A percentile compares a stretch with the other conserved stretches of the same genome.
These are phyloP conservation scores for Exobasidium rhododendri DNA, from an alignment of 1,284 basidiomycete genomes.

Conservation along the genomic window DNA sequence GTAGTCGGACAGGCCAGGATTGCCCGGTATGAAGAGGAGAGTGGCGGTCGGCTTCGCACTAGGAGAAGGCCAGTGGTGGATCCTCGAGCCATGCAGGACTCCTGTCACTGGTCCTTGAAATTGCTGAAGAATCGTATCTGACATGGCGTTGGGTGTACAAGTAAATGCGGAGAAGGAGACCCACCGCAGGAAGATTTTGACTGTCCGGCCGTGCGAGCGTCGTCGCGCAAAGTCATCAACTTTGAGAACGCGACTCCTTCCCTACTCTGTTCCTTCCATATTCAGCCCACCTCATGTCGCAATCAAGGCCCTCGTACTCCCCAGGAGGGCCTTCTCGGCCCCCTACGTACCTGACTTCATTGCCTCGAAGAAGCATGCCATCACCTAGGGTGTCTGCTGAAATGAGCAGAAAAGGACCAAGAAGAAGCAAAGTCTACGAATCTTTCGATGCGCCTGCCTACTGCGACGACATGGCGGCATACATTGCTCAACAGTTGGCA, in stretches of 20 bases:
- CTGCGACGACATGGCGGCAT: slow-evolving; percentile 1
- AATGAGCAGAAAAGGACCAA: background rate
- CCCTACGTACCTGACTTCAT: background rate
- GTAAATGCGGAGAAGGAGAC: no score
- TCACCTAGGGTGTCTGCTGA: background rate
- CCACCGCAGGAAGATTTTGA: no score
- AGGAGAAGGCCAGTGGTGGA: background rate
- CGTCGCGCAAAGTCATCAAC: no score
- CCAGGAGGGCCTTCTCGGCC: background rate
- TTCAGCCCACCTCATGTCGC: no score
- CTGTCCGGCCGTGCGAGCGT: no score
- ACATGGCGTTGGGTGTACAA: background rate
- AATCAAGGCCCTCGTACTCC: background rate
- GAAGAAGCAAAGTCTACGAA: background rate
- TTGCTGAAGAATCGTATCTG: background rate
- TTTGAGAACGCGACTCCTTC: no score
- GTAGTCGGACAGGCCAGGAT: slow-evolving; percentile 37
- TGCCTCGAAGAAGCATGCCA: background rate
- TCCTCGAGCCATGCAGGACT: background rate
- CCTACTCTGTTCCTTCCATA: no score
- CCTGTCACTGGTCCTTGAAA: background rate
- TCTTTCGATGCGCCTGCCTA: slow-evolving; percentile 4
- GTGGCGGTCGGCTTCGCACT: slow-evolving; percentile 10
- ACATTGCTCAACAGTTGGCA: slow-evolving; percentile 2
- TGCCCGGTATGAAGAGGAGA: slow-evolving; percentile 42